Conservation (phyloP, 2,329 filamentous ascomycete species). For the Fusarium verrucosum region DNA sequence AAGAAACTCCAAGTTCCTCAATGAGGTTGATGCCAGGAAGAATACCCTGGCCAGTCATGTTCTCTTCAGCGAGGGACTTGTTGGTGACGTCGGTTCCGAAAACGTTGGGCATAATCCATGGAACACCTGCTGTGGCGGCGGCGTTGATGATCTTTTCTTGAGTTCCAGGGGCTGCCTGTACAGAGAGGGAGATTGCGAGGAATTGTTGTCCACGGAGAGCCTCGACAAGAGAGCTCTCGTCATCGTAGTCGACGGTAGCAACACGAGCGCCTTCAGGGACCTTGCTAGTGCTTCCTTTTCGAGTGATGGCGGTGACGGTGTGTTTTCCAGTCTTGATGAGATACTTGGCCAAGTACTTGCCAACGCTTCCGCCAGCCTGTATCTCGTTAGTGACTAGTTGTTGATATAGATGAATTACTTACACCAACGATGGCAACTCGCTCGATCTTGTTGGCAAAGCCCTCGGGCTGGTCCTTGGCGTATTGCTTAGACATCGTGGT, state of each 20-base stretch:
- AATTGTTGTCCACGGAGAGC: constrained; percentile 65
- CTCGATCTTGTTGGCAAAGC: constrained; percentile 54
- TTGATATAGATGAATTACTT: constrained; percentile 38
- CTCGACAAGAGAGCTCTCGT: constrained; percentile 54
- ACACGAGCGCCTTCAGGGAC: constrained; percentile 57
- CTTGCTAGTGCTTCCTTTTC: constrained; percentile 51
- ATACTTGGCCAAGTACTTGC: constrained; percentile 49
- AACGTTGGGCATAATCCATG: constrained; percentile 65
- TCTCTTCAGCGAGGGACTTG: constrained; percentile 51
- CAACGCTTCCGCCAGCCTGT: constrained; percentile 56
- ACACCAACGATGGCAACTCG: constrained; percentile 60
- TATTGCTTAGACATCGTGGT: constrained; percentile 41
- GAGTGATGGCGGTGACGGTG: constrained; percentile 61
- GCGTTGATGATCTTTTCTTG: constrained; percentile 62
- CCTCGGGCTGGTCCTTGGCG: constrained; percentile 50
- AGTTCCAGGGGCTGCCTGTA: constrained; percentile 54
- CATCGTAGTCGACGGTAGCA: constrained; percentile 56
- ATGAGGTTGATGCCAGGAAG: constrained; percentile 49
- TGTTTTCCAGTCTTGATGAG: constrained; percentile 61
- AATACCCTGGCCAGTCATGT: constrained; percentile 38
- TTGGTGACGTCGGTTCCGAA: constrained; percentile 55
- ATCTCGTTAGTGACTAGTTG: neutral
- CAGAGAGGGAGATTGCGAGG: constrained; percentile 63
- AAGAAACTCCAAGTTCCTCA: constrained; percentile 51
- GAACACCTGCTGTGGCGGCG: constrained; percentile 63